Evolutionary conservation across 768 basidiomycete genomes (phyloP), one percentile per base, ranked within the genome.

Genomic region (Daedaleopsis sinensis): DNA sequence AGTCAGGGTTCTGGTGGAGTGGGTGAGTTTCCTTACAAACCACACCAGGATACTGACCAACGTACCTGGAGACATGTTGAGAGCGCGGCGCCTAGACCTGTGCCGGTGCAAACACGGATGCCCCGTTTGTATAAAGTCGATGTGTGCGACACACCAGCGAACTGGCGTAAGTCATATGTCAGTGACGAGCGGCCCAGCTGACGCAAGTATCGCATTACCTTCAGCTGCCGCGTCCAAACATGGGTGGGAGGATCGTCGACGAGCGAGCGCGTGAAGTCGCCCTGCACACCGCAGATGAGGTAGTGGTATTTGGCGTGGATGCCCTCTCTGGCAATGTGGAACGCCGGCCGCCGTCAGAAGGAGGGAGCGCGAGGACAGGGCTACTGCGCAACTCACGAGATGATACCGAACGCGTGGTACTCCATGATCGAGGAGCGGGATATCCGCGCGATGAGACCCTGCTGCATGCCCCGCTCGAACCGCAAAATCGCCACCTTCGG

Each of bases 371-470:
- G 51, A 42, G 57, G 44, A 38, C n/a, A 9, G 16, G 38, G 8
- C 16, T 36, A 10, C 47, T 21, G 3, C 9, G 19, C 12, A 15
- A 68, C 70, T 61, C 59, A 74, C 74, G 72, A 73, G 51, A 80
- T 72, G 57, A 75, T 76, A 32, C 79, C 79, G 61, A 80, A 80
- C 11, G 79, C 77, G 55, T 81, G 79, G 65, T 81, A 81, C 62
- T 80, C 79, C 77, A 77, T 71, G 47, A 78, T 70, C 1, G 76
- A 67, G 2, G 74, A 72, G 24, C 77, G 76, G 42, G 76, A 76
- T 62, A 80, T 74, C 12, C 79, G 74, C 6, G 73, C 76, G 5
- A 80, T 69, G 38, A 80, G 72, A n/a, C 79, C 79, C 49, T 80
- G 79, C 62, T 79, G 79, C 77, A 80, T 78, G 19, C 79, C 79